phyloP scores from a whole-genome alignment of 1,284 basidiomycete genomes.

The Pholiota adiposa region DNA sequence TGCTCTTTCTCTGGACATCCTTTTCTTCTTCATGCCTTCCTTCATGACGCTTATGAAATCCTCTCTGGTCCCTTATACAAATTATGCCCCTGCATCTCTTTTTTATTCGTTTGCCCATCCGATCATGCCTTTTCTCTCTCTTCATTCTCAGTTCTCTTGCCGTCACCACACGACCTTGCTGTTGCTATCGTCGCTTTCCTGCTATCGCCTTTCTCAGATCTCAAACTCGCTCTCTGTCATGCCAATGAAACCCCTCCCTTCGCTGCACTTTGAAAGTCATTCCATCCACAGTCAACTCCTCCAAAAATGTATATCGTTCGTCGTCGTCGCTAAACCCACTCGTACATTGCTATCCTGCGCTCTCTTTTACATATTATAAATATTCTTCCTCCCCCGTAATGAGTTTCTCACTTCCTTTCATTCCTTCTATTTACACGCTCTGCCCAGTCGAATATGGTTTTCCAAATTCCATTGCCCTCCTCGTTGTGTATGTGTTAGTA shows the following conservation, averaged over 20 bases:
- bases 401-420: not conserved
- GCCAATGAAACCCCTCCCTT: slow-evolving; percentile 5
- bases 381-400: slow-evolving; percentile 7
- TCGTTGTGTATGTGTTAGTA: slow-evolving; percentile 3
- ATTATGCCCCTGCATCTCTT: slow-evolving; percentile 1
- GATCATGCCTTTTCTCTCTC: slow-evolving; percentile 1
- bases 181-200: slow-evolving; percentile 9
- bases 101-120: slow-evolving; percentile 1
- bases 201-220: not conserved
- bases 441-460: not conserved
- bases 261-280: not conserved
- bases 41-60: not conserved
- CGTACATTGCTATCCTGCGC: slow-evolving; percentile 4
- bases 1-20: not conserved
- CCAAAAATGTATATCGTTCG: not conserved
- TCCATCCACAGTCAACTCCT: not conserved
- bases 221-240: not conserved
- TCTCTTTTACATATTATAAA: not conserved
- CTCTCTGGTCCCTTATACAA: not conserved
- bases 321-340: not conserved
- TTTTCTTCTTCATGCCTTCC: not conserved
- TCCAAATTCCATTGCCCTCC: not conserved
- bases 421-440: not conserved
- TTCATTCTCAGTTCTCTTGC: not conserved
- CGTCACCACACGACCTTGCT: not conserved